Conservation (phyloP, 176 grass and related monocot species). For the Tillandsia fasciculata region DNA sequence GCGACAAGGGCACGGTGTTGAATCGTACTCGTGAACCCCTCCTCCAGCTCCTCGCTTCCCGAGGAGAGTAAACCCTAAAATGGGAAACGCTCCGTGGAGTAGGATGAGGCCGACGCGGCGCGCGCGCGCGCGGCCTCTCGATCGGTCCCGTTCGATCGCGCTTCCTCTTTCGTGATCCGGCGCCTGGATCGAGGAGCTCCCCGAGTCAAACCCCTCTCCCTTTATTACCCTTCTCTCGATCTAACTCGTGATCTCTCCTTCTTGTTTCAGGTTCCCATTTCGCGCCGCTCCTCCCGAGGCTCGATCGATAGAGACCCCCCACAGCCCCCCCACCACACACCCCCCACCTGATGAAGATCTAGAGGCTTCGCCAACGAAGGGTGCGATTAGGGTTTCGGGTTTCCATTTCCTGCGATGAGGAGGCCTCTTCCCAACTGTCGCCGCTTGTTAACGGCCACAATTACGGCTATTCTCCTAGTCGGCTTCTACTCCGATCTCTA, state of each 20-base stretch:
- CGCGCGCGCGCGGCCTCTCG: neutral
- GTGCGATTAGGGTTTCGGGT: neutral
- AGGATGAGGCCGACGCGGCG: neutral
- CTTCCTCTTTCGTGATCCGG: neutral
- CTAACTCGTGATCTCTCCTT: conserved; percentile 1
- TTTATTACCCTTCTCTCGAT: neutral
- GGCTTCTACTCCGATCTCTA: neutral
- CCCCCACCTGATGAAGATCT: neutral
- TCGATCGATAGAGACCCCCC: neutral
- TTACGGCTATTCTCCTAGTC: neutral
- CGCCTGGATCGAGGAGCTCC: neutral
- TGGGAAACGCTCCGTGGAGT: too few species aligned
- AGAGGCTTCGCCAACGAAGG: neutral
- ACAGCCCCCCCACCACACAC: too few species aligned
- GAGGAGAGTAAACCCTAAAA: neutral
- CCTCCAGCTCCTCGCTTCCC: neutral
- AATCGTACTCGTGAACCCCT: neutral
- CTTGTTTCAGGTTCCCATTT: neutral
- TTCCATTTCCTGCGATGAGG: neutral
- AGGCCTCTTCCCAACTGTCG: neutral
- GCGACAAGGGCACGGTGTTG: neutral
- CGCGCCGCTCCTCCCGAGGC: neutral
- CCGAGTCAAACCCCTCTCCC: neutral
- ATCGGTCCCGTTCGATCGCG: conserved; percentile 1
- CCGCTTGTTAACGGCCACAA: neutral